Evolutionary conservation across 345 rosid species (phyloP).

Genomic region (Populus simonii): DNA sequence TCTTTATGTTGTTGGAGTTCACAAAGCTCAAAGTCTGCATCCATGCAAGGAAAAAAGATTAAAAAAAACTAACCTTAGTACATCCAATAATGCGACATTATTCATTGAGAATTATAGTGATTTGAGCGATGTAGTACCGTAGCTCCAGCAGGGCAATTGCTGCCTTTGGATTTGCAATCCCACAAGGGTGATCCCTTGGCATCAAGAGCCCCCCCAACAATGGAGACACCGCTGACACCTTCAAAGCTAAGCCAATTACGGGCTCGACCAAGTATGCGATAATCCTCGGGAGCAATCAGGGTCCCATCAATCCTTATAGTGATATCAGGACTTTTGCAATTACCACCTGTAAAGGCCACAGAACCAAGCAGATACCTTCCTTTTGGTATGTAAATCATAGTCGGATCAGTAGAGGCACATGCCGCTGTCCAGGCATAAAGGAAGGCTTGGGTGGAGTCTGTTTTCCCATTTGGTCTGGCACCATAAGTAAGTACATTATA

Average conservation of each 20-base stretch:
- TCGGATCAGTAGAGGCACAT: neutral
- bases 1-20: slow-evolving; percentile 9
- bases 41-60: neutral
- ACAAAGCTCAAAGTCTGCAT: slow-evolving; percentile 14
- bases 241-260: neutral
- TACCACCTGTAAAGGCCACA: neutral
- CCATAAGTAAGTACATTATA: slow-evolving; percentile 5
- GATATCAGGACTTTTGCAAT: slow-evolving; percentile 5
- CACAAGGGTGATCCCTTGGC: slow-evolving; percentile 11
- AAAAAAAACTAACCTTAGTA: no score
- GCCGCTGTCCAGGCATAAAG: slow-evolving; percentile 9
- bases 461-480: slow-evolving; percentile 4
- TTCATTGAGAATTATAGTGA: neutral
- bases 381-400: slow-evolving; percentile 6
- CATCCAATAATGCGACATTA: no score
- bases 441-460: slow-evolving; percentile 2
- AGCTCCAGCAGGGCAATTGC: slow-evolving; percentile 6
- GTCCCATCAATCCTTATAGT: slow-evolving; percentile 12
- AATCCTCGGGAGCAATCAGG: slow-evolving; percentile 1
- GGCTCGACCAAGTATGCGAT: neutral
- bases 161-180: slow-evolving; percentile 6
- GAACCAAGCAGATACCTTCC: slow-evolving; percentile 10
- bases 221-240: slow-evolving; percentile 1
- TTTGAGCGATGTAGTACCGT: neutral
- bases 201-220: slow-evolving; percentile 12